Base-by-base conservation (phyloP, 257 asterid species). In the Mentha longifolia region DNA sequence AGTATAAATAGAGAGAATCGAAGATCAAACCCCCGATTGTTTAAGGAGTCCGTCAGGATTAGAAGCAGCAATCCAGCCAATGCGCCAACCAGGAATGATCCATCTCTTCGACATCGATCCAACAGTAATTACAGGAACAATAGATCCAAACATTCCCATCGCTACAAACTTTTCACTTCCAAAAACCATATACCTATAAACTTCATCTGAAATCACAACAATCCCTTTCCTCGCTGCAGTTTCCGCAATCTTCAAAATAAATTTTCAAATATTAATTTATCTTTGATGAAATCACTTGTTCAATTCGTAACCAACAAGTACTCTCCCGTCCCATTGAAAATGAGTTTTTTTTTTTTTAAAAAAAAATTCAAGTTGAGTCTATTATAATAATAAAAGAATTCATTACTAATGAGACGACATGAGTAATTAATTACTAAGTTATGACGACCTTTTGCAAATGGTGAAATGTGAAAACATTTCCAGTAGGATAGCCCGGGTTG, bases 401-500 rank as follows among this genome's bases (percentile, higher is more conserved):
- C n/a, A n/a, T n/a, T n/a, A n/a, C n/a, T n/a, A n/a, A n/a, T n/a
- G n/a, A n/a, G n/a, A n/a, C n/a, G n/a, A n/a, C n/a, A n/a, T n/a
- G n/a, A n/a, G n/a, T n/a, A n/a, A n/a, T n/a, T n/a, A n/a, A n/a
- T n/a, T n/a, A n/a, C n/a, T n/a, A n/a, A n/a, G n/a, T n/a, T n/a
- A n/a, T n/a, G n/a, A n/a, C n/a, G 4, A 41, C 97, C 91, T 85
- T 85, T 7, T 81, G 81, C 73, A 90, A 62, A 67, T 90, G 97
- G n/a, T 85, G 84, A 31, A 31, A 50, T 15, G 74, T 57, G 85
- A 73, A 88, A 55, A 90, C 90, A 81, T 72, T 85, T 47, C 93
- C 97, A 80, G 91, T 82, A 1, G 97, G 95, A 71, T 85, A 85
- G 12, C 91, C 93, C 0, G 97, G 95, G 67, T 90, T 90, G 73